phyloP scores from a whole-genome alignment of 1,284 basidiomycete species.

The Ganoderma leucocontextum region DNA sequence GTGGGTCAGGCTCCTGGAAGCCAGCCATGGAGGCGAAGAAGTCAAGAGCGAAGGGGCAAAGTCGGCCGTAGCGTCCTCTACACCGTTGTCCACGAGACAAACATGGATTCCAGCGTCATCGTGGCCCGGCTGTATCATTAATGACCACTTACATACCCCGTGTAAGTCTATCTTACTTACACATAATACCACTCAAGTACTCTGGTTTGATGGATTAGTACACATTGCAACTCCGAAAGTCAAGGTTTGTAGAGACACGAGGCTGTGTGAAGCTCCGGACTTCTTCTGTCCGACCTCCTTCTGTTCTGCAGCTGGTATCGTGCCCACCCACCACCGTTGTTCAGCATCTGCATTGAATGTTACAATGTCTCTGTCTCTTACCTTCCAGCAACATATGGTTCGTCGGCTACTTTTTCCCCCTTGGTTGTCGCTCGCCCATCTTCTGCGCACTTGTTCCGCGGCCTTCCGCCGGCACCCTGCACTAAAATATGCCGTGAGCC shows the following conservation, averaged over 20 bases:
- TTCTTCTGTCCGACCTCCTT: too few species aligned
- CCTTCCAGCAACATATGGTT: background rate
- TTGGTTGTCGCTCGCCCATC: background rate
- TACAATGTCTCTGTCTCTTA: background rate
- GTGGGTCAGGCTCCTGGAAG: conserved; percentile 26
- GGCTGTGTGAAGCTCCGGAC: background rate
- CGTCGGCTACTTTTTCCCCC: background rate
- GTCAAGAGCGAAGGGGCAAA: conserved; percentile 14
- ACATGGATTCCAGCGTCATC: conserved; percentile 30
- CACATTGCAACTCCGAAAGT: conserved; percentile 20
- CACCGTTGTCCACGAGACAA: conserved; percentile 26
- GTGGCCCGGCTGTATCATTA: conserved; percentile 19
- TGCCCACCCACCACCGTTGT: conserved; percentile 1
- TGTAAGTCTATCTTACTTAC: conserved; percentile 1
- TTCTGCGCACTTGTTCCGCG: conserved; percentile 10
- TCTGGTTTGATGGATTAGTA: background rate
- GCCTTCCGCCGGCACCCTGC: conserved; percentile 21
- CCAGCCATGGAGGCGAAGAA: conserved; percentile 35
- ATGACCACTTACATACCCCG: background rate
- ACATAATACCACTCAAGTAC: background rate
- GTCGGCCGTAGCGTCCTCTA: conserved; percentile 24
- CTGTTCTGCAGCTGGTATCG: background rate
- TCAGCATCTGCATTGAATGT: background rate
- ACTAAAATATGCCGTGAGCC: background rate
- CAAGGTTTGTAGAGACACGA: background rate